These are phyloP conservation scores for Eutrema japonicum DNA, from an alignment of 345 rosid species.

Conservation along the genomic window DNA sequence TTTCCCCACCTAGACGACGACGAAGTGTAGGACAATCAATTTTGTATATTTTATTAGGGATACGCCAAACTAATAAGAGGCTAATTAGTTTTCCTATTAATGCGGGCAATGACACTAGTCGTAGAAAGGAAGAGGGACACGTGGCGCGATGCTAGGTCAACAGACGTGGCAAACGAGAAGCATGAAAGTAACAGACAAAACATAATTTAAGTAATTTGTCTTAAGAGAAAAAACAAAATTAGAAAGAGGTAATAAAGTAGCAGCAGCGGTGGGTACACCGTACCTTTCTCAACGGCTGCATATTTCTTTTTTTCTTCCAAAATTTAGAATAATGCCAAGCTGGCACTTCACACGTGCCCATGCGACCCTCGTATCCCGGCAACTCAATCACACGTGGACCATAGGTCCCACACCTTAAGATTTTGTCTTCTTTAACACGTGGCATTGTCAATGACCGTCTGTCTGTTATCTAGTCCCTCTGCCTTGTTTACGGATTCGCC, in stretches of 20 bases:
- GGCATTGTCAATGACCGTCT: slow-evolving; percentile 38
- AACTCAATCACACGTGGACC: slow-evolving; percentile 45
- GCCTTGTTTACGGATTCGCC: slow-evolving; percentile 39
- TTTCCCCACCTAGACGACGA: slow-evolving; percentile 16
- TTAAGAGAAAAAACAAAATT: background rate
- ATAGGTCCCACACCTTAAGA: slow-evolving; percentile 17
- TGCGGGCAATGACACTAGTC: slow-evolving; percentile 25
- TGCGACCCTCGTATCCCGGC: slow-evolving; percentile 45
- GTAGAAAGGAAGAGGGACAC: slow-evolving; percentile 26
- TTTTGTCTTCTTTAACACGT: slow-evolving; percentile 40
- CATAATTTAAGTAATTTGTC: slow-evolving; percentile 7
- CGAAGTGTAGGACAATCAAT: background rate
- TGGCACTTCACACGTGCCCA: slow-evolving; percentile 50
- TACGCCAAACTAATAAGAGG: slow-evolving; percentile 34
- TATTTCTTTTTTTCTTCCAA: background rate
- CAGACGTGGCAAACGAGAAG: slow-evolving; percentile 41
- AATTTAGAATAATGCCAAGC: slow-evolving; percentile 33
- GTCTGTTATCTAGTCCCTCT: slow-evolving; percentile 34
- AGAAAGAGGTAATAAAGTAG: slow-evolving; percentile 26
- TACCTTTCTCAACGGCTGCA: slow-evolving; percentile 43
- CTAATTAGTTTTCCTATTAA: slow-evolving; percentile 18
- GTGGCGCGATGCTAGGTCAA: slow-evolving; percentile 15
- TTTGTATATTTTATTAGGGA: background rate
- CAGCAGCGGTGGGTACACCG: slow-evolving; percentile 44
- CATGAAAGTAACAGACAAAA: slow-evolving; percentile 37